These are phyloP conservation scores for Gossypium turneri DNA, from an alignment of 345 rosid genomes.

Conservation along the genomic window DNA sequence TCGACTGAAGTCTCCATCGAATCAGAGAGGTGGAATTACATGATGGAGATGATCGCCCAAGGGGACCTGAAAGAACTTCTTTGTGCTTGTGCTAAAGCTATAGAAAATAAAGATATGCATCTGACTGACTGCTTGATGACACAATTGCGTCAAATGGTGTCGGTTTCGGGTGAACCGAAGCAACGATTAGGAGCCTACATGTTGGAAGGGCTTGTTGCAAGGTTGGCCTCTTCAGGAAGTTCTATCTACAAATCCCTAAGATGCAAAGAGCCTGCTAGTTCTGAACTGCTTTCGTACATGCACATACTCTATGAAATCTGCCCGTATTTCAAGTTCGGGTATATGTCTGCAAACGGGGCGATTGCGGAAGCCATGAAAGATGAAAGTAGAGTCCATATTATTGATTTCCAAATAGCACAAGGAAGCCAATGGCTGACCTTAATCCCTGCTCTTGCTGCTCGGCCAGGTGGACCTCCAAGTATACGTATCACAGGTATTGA, in stretches of 20 bases:
- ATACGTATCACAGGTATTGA: constrained; percentile 84
- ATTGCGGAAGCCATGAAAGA: constrained; percentile 87
- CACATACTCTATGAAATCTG: constrained; percentile 79
- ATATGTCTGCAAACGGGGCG: constrained; percentile 89
- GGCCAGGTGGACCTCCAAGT: constrained; percentile 83
- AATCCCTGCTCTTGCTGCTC: constrained; percentile 81
- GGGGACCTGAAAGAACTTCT: constrained; percentile 73
- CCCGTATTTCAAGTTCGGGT: constrained; percentile 93
- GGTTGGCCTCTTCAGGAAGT: constrained; percentile 76
- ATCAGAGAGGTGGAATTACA: constrained; percentile 35
- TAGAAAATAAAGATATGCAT: constrained; percentile 49
- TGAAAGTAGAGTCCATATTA: constrained; percentile 67
- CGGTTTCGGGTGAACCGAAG: constrained; percentile 88
- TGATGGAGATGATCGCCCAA: constrained; percentile 55
- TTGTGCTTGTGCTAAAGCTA: constrained; percentile 68
- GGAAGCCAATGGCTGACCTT: constrained; percentile 91
- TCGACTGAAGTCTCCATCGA: constrained; percentile 27
- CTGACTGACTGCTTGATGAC: constrained; percentile 60
- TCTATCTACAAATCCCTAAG: constrained; percentile 68
- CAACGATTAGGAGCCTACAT: constrained; percentile 88
- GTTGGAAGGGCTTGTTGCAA: constrained; percentile 88
- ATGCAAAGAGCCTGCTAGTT: constrained; percentile 83
- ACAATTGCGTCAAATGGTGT: constrained; percentile 68
- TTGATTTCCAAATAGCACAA: constrained; percentile 80
- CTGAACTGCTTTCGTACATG: constrained; percentile 83